Base-by-base conservation (phyloP, 306 rosid species). In the Inga oerstediana region DNA sequence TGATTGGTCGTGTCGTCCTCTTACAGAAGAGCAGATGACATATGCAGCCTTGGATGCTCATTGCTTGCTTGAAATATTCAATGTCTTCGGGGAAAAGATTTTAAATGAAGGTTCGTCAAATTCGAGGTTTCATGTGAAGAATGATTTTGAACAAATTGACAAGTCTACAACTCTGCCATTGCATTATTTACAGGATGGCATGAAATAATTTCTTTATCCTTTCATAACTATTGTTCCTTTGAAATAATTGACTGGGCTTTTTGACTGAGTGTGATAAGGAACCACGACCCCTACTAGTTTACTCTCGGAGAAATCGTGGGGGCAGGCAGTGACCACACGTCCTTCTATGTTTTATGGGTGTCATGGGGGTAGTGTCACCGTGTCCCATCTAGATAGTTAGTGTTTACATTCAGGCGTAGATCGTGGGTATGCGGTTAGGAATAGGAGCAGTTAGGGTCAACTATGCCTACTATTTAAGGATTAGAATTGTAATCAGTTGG, bases 1-100 rank as follows among this genome's bases (percentile, higher is more conserved):
- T 87, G 99, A 95, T 86, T 95, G 99, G 99, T 95, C 99, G 68
- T 74, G 37, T 24, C 94, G 99, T 79, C 98, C 99, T 77, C 99
- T 95, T 82, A 88, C 99, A 74, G 97, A 93, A 85, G 98, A 87
- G 84, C 98, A 95, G 91, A 89, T 87, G 80, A 83, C 81, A 54
- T 95, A 92, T 80, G 99, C 99, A 78, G 94, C 99, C 58, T 80
- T 87, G 94, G 99, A 95, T 83, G 97, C 99, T 86, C 97, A 95
- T 61, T 93, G 97, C 93, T 91, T 95, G 94, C 91, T 95, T 4
- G 86, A 92, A 82, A 90, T 95, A 90, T 95, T 92, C 88, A 85
- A 86, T 66, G 73, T 90, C 84, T 93, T 95, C 85, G 84, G 79
- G 82, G 87, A 49, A 83, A 89, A 92, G 84, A 79, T 92, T 91